Evolutionary conservation across 768 basidiomycete species (phyloP).

Genomic region (Lentinula aciculospora): DNA sequence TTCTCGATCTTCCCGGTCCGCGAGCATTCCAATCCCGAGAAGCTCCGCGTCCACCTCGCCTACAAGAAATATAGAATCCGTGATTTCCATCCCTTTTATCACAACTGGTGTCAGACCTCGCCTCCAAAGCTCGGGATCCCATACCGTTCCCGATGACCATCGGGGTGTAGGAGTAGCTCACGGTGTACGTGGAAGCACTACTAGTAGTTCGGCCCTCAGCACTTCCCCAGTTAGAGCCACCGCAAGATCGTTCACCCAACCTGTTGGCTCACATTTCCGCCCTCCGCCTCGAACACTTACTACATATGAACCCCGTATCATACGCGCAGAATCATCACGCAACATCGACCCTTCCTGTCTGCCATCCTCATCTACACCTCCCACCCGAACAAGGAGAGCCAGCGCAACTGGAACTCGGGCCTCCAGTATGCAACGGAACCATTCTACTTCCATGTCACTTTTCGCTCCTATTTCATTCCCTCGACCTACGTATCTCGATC

Average conservation of each 20-base stretch:
- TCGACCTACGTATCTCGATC: slow-evolving; percentile 70
- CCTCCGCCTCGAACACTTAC: slow-evolving; percentile 20
- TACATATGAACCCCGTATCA: slow-evolving; percentile 47
- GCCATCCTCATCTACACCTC: slow-evolving; percentile 32
- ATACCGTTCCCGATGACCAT: slow-evolving; percentile 27
- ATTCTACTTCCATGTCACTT: slow-evolving; percentile 22
- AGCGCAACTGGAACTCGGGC: slow-evolving; percentile 15
- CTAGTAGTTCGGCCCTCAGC: slow-evolving; percentile 17
- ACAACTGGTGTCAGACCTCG: slow-evolving; percentile 35
- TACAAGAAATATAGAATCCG: slow-evolving; percentile 50
- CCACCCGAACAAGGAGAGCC: slow-evolving; percentile 31
- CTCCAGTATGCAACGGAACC: slow-evolving; percentile 16
- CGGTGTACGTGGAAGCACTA: slow-evolving; percentile 25
- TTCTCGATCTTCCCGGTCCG: slow-evolving; percentile 47
- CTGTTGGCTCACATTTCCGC: slow-evolving; percentile 24
- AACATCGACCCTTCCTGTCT: slow-evolving; percentile 38
- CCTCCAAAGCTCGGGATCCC: slow-evolving; percentile 25
- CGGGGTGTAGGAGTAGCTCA: slow-evolving; percentile 24
- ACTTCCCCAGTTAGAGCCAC: slow-evolving; percentile 35
- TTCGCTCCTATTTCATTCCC: slow-evolving; percentile 40
- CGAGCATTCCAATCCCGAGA: slow-evolving; percentile 60
- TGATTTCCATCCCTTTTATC: slow-evolving; percentile 53
- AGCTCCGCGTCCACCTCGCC: slow-evolving; percentile 38
- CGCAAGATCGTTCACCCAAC: slow-evolving; percentile 37
- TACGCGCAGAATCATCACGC: slow-evolving; percentile 48